Evolutionary conservation across 2,329 filamentous ascomycete species (phyloP).

Genomic region (Colletotrichum kahawae): DNA sequence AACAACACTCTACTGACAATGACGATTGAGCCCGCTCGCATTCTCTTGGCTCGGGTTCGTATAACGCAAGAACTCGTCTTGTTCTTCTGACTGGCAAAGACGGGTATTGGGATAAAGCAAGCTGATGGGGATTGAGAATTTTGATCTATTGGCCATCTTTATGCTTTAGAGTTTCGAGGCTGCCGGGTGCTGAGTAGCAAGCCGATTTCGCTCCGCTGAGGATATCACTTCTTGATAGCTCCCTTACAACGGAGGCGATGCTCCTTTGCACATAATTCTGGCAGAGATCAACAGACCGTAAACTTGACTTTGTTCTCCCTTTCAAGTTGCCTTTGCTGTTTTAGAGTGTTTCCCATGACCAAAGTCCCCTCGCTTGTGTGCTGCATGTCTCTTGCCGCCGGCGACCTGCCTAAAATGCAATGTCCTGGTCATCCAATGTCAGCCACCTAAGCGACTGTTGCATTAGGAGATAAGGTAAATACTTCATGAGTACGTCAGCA

Average conservation of each 20-base stretch:
- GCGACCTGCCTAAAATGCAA: not conserved
- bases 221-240: not conserved
- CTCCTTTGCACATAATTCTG: not conserved
- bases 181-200: not conserved
- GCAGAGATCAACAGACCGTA: not conserved
- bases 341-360: not conserved
- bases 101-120: not conserved
- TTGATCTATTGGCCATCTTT: not conserved
- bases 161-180: fast-evolving
- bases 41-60: not conserved
- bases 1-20: not conserved
- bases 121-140: not conserved
- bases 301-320: not conserved
- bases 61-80: not conserved
- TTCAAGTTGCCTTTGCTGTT: not conserved
- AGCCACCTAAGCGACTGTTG: not conserved
- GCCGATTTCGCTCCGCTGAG: not conserved
- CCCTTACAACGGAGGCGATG: not conserved
- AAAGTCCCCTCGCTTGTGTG: not conserved
- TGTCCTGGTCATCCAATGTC: not conserved
- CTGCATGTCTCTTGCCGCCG: not conserved
- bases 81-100: not conserved
- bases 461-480: not conserved
- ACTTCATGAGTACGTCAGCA: not conserved
- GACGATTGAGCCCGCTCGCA: not conserved